Evolutionary conservation across 352 stramenopile species (phyloP).

Genomic region (Blastocystis sp.): DNA sequence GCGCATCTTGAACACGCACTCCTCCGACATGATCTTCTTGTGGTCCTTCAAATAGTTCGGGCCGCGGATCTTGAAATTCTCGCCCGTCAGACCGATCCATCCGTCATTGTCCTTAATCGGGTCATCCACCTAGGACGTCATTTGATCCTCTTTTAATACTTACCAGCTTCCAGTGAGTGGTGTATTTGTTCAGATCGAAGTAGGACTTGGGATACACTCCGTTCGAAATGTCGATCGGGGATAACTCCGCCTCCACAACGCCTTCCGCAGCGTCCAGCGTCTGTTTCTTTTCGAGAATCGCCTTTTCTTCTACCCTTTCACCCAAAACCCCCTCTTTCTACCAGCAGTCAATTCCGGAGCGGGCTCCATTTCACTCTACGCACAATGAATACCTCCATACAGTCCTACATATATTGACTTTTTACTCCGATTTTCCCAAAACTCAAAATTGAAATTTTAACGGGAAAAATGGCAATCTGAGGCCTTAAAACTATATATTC

Average conservation of each 20-base stretch:
- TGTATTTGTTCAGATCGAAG: slow-evolving; percentile 37
- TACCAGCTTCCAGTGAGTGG: slow-evolving; percentile 41
- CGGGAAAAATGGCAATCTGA: too few relatives aligned
- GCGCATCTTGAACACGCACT: slow-evolving; percentile 39
- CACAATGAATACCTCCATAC: neutral
- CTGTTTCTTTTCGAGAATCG: slow-evolving; percentile 37
- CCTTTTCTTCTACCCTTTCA: slow-evolving; percentile 8
- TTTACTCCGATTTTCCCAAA: too few relatives aligned
- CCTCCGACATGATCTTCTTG: slow-evolving; percentile 60
- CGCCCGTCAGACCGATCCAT: slow-evolving; percentile 41
- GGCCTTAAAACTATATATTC: too few relatives aligned
- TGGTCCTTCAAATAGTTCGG: slow-evolving; percentile 52
- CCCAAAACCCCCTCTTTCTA: neutral
- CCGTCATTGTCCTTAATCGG: slow-evolving; percentile 28
- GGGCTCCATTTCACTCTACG: neutral
- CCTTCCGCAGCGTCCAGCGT: neutral
- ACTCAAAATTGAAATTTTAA: too few relatives aligned
- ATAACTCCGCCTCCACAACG: neutral
- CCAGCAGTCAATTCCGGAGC: slow-evolving; percentile 4
- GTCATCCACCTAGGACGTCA: neutral
- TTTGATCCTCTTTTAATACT: neutral
- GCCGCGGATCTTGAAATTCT: slow-evolving; percentile 48
- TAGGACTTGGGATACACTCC: slow-evolving; percentile 10
- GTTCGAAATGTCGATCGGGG: neutral
- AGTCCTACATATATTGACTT: neutral